phyloP scores from a whole-genome alignment of 2,329 filamentous ascomycete genomes.

The Blumeria graminis region DNA sequence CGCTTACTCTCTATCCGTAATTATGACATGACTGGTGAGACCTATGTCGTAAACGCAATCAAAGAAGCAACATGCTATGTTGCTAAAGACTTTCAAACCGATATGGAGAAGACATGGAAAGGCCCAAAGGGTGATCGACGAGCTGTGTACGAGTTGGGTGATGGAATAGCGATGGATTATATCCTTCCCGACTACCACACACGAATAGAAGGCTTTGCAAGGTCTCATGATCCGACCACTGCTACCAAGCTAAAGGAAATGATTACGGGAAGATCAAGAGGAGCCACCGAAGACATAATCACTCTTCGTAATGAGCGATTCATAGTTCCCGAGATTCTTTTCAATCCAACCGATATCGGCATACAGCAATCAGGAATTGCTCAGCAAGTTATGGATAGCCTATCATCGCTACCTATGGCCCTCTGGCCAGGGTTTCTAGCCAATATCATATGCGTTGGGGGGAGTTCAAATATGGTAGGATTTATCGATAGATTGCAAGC shows the following conservation, averaged over 20 bases:
- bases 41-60: slow-evolving; percentile 82
- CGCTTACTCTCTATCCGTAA: slow-evolving; percentile 74
- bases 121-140: slow-evolving; percentile 37
- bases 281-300: slow-evolving; percentile 48
- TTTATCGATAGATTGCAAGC: slow-evolving; percentile 58
- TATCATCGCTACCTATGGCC: slow-evolving; percentile 52
- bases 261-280: slow-evolving; percentile 19
- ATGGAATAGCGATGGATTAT: slow-evolving; percentile 63
- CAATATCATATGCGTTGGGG: slow-evolving; percentile 75
- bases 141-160: slow-evolving; percentile 21
- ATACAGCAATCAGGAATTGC: slow-evolving; percentile 63
- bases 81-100: slow-evolving; percentile 46
- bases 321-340: slow-evolving; percentile 67
- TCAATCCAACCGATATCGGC: slow-evolving; percentile 66
- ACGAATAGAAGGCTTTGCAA: slow-evolving; percentile 37
- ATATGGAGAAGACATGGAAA: slow-evolving; percentile 72
- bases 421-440: slow-evolving; percentile 64
- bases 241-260: slow-evolving; percentile 25
- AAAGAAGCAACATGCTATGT: slow-evolving; percentile 81
- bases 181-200: slow-evolving; percentile 60
- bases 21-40: slow-evolving; percentile 88
- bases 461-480: slow-evolving; percentile 56
- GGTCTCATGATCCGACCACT: slow-evolving; percentile 51
- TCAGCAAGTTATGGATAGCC: slow-evolving; percentile 57
- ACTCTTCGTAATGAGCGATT: slow-evolving; percentile 86